These are phyloP conservation scores for Neoboletus magnificus DNA, from an alignment of 768 basidiomycete species.

Conservation along the genomic window DNA sequence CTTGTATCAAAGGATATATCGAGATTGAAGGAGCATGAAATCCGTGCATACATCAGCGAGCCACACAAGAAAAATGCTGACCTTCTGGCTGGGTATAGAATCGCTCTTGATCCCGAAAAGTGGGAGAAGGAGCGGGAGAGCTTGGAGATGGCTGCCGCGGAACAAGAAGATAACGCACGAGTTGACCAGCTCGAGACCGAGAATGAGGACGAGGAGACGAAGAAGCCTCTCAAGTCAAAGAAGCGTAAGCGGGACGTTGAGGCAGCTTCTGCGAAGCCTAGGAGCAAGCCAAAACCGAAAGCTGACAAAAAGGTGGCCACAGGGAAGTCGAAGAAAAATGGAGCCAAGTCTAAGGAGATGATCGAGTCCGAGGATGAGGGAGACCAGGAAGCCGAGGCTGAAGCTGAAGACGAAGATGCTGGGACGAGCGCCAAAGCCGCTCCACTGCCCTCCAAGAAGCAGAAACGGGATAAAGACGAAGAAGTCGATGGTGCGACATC, in stretches of 20 bases:
- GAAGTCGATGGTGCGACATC: conserved; percentile 54
- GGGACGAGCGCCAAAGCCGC: conserved; percentile 53
- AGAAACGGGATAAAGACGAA: conserved; percentile 56
- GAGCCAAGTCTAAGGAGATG: conserved; percentile 56
- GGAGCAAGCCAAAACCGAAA: conserved; percentile 48
- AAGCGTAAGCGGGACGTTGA: conserved; percentile 67
- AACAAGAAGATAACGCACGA: conserved; percentile 53
- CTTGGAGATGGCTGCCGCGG: conserved; percentile 35
- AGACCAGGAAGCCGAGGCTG: conserved; percentile 47
- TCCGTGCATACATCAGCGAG: conserved; percentile 77
- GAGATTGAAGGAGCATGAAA: conserved; percentile 72
- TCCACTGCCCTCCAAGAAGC: conserved; percentile 64
- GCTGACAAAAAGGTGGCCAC: conserved; percentile 34
- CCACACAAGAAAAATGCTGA: conserved; percentile 75
- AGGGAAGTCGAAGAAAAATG: conserved; percentile 50
- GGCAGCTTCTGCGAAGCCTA: conserved; percentile 34
- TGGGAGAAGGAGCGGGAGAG: conserved; percentile 53
- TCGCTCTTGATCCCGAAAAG: conserved; percentile 68
- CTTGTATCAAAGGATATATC: conserved; percentile 78
- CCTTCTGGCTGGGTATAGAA: conserved; percentile 71
- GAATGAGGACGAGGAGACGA: conserved; percentile 50
- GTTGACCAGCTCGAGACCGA: conserved; percentile 64
- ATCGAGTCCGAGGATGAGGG: conserved; percentile 66
- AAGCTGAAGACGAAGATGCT: conserved; percentile 43
- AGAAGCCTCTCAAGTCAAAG: conserved; percentile 44